Evolutionary conservation across 108 stramenopile species (phyloP), one percentile per base, ranked within the genome.

Genomic region (Schizochytrium sp.): DNA sequence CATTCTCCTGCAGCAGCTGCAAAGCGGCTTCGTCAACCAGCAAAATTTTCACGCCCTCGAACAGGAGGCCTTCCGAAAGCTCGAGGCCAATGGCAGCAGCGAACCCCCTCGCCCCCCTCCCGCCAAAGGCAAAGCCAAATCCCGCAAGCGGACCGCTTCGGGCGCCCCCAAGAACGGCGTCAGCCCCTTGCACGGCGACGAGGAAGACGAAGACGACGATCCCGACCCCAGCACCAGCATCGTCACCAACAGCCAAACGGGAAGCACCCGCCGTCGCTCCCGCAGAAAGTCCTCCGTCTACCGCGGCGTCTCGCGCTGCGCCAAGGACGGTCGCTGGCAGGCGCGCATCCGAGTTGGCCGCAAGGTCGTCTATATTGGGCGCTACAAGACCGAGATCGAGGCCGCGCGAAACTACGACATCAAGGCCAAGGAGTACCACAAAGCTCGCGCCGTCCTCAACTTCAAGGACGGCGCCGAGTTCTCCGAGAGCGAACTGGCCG

Each of bases 321-420:
- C 6, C 25, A 83, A 83, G 51, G 76, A 83, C 51, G 76, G 76
- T 6, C 76, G 76, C 76, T 83, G 76, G 76, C 76, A 83, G 51
- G 76, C 76, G 25, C 45, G 76, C n/a, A 83, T 83, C 51, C 76
- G 76, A 14, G 51, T 83, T 4, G 76, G 76, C n/a, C 45, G 18
- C 48, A 45, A 12, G 10, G 76, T 83, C 76, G 48, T 21, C 1
- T 83, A 83, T 23, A 43, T 83, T 18, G 76, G 76, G 16, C 76
- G 76, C 45, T 83, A 28, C 76, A 83, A 34, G 76, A 83, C 76
- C 45, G 76, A 83, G 76, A 12, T 8, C 51, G 76, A 83, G 45
- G 76, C 76, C n/a, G 76, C 76, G 44, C 76, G 76, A 12, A 14
- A 45, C 28, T 83, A 83, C 51, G 76, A 83, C 28, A 23, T 83